Conservation (phyloP, 805 yeast genomes). For the Cyberlindnera amylophila region DNA sequence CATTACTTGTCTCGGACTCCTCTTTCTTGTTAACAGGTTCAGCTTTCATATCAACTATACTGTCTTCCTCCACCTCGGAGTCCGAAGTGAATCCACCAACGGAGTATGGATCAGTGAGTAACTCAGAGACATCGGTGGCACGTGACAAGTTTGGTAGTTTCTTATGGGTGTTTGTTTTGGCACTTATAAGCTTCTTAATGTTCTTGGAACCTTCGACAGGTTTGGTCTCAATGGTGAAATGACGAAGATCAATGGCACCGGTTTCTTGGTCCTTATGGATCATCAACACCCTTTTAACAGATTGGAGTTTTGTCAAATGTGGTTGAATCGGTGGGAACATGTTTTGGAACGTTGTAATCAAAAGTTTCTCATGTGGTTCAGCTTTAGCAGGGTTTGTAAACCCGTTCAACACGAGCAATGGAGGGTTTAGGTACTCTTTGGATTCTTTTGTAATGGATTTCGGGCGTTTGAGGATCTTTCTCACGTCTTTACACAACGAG, state of each 20-base stretch:
- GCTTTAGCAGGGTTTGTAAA: constrained; percentile 64
- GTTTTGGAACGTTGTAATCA: constrained; percentile 89
- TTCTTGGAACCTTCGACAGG: constrained; percentile 56
- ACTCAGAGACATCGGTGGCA: constrained; percentile 75
- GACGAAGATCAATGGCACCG: constrained; percentile 79
- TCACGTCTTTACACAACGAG: constrained; percentile 78
- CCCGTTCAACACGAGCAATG: constrained; percentile 90
- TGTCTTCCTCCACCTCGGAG: constrained; percentile 92
- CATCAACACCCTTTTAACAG: constrained; percentile 82
- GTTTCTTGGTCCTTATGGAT: constrained; percentile 68
- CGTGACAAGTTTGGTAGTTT: constrained; percentile 35
- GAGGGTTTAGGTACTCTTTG: constrained; percentile 70
- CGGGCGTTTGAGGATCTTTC: constrained; percentile 66
- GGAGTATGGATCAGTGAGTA: constrained; percentile 78
- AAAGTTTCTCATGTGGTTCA: constrained; percentile 68
- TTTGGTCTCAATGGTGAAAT: constrained; percentile 83
- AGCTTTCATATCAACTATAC: constrained; percentile 57
- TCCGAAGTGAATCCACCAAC: constrained; percentile 82
- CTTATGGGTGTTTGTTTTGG: constrained; percentile 23
- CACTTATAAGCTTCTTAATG: constrained; percentile 24
- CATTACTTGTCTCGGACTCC: constrained; percentile 21
- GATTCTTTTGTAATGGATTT: constrained; percentile 65
- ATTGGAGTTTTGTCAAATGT: constrained; percentile 63
- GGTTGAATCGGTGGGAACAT: constrained; percentile 95
- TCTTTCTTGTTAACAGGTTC: constrained; percentile 22